These are phyloP conservation scores for Sclerotiophoma versabilis DNA, from an alignment of 2,329 filamentous ascomycete genomes.

Conservation along the genomic window DNA sequence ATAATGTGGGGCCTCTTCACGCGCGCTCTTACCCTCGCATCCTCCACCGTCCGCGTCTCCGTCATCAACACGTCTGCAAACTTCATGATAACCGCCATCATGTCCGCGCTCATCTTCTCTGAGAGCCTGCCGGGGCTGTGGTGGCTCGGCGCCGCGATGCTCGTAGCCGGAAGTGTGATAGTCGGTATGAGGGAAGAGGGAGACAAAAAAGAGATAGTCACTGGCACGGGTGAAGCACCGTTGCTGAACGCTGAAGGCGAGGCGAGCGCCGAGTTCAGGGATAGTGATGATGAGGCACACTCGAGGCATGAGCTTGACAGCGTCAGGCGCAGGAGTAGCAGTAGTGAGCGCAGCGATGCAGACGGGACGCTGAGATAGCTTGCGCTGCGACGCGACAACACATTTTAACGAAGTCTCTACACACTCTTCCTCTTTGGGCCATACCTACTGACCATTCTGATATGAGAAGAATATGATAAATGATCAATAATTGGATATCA, in stretches of 20 bases:
- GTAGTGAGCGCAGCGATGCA: constrained; percentile 33
- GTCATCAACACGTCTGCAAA: constrained; percentile 85
- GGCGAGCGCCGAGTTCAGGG: constrained; percentile 45
- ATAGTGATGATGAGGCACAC: constrained; percentile 37
- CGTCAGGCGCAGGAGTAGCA: constrained; percentile 26
- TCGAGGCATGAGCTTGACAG: constrained; percentile 41
- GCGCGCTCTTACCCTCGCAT: constrained; percentile 73
- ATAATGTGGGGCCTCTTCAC: constrained; percentile 89
- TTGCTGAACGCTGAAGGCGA: constrained; percentile 27
- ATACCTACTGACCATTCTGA: too few relatives aligned
- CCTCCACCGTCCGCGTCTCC: constrained; percentile 79
- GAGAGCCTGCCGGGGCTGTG: constrained; percentile 75
- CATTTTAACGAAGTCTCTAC: background rate
- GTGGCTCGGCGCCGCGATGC: constrained; percentile 75
- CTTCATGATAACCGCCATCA: constrained; percentile 77
- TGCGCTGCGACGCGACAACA: background rate
- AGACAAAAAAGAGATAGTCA: constrained; percentile 39
- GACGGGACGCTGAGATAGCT: constrained; percentile 41
- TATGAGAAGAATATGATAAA: too few relatives aligned
- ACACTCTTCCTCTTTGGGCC: background rate
- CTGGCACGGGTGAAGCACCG: constrained; percentile 31
- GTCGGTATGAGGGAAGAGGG: constrained; percentile 73
- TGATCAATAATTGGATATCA: too few relatives aligned
- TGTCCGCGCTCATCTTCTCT: constrained; percentile 74
- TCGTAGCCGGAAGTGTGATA: constrained; percentile 80